These are phyloP conservation scores for Poteriospumella lacustris DNA, from an alignment of 108 stramenopile species.

Conservation along the genomic window DNA sequence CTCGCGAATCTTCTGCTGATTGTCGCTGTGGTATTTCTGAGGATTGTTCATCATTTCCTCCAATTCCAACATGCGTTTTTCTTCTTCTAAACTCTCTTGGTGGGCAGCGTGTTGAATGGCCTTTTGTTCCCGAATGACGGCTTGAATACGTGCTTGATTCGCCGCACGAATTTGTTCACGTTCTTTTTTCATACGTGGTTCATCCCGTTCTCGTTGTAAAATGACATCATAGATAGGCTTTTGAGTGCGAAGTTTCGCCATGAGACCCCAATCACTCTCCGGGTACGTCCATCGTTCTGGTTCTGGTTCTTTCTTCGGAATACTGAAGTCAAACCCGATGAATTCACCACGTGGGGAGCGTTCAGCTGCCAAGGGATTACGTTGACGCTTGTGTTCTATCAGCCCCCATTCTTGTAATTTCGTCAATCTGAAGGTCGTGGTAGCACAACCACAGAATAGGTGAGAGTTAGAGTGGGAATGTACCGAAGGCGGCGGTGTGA, in stretches of 20 bases:
- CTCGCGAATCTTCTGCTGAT: too few relatives aligned
- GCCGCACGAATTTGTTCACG: background rate
- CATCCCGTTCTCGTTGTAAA: background rate
- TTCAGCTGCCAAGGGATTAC: conserved; percentile 9
- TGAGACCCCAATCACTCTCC: conserved; percentile 10
- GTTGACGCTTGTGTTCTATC: background rate
- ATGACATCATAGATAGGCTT: background rate
- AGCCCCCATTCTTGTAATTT: background rate
- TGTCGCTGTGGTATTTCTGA: too few relatives aligned
- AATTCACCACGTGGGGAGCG: background rate
- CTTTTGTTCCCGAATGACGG: too few relatives aligned
- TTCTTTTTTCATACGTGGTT: background rate
- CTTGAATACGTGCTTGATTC: too few relatives aligned
- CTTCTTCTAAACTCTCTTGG: too few relatives aligned
- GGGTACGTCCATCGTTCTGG: conserved; percentile 12
- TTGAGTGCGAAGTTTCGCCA: background rate
- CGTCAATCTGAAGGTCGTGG: too few relatives aligned
- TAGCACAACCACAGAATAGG: background rate
- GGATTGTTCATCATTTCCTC: too few relatives aligned
- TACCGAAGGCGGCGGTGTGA: background rate
- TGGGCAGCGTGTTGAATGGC: too few relatives aligned
- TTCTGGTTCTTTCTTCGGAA: background rate
- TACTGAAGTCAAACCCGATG: background rate
- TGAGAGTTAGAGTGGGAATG: background rate
- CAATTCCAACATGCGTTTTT: too few relatives aligned